Evolutionary conservation across 108 stramenopile species (phyloP), one percentile per base, ranked within the genome.

Genomic region (Cyclotella cryptica): DNA sequence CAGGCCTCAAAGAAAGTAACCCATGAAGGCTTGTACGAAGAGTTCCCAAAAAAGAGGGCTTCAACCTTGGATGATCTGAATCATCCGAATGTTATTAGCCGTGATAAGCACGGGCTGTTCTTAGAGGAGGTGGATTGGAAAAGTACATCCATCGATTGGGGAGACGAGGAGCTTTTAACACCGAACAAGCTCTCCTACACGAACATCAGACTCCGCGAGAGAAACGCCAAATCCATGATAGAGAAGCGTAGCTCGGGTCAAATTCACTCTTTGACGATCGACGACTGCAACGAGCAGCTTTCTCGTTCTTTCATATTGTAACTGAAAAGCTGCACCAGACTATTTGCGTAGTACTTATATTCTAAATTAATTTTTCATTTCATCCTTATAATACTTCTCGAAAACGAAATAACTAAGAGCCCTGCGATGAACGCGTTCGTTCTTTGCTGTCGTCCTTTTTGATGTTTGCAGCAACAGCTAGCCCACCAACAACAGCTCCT

Each of bases 121-220:
- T 51, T 53, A 17, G 55, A 70, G 22, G 30, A 15, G 24, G 22
- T 72, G 24, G 71, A 72, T 46, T 72, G 71, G 71, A 60, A 59
- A 30, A 40, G 59, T 44, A 45, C 57, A 71, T 72, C 59, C 21
- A 61, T 72, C 29, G 59, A 72, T 71, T 72, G 71, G 71, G 71
- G 71, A 60, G 59, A 30, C 44, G 71, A 61, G 2, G 30, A 70
- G 22, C 4, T 58, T 28, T 26, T 27, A 27, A 28, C 19, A 27
- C 26, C 22, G 5, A 28, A 13, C 24, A 58, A 21, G 26, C 4
- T 28, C 57, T 15, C 28, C 0, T 0, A 10, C 12, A 3, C 13
- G 19, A 35, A 15, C n/a, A 10, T 21, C 22, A 30, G 44, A 47
- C 10, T 5, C 18, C 45, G 19, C 26, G 10, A 24, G 5, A 13